phyloP scores from a whole-genome alignment of 2,329 filamentous ascomycete genomes.

The Bipolaris victoriae region DNA sequence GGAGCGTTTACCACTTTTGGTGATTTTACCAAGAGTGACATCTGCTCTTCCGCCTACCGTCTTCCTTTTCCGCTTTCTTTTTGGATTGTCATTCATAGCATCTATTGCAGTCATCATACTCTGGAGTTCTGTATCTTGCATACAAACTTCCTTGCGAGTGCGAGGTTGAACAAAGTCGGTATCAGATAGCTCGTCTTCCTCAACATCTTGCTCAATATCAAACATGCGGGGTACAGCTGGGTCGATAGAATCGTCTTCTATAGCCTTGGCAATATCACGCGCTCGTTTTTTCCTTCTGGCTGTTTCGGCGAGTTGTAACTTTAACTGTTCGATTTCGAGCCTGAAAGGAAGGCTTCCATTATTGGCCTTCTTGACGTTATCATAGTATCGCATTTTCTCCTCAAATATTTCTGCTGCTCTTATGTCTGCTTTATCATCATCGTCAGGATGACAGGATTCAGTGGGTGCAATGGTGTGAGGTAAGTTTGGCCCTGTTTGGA shows the following conservation, averaged over 20 bases:
- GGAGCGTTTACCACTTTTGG: constrained; percentile 15
- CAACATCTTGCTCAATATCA: neutral
- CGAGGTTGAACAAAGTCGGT: constrained; percentile 12
- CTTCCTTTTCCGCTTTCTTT: no score
- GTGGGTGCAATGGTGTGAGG: constrained; percentile 8
- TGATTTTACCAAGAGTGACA: neutral
- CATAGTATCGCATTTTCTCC: constrained; percentile 29
- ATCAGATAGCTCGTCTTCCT: constrained; percentile 16
- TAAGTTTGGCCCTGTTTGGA: neutral
- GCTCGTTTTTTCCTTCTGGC: constrained; percentile 24
- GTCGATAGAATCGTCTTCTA: constrained; percentile 19
- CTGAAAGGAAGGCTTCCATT: constrained; percentile 28
- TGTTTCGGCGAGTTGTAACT: constrained; percentile 27
- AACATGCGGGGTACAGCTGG: constrained; percentile 20
- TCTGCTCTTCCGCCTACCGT: no score
- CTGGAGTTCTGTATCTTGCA: constrained; percentile 37
- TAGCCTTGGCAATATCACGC: constrained; percentile 20
- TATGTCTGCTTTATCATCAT: constrained; percentile 17
- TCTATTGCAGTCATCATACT: constrained; percentile 26
- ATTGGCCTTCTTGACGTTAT: constrained; percentile 24
- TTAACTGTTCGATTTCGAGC: constrained; percentile 41
- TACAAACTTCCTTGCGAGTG: constrained; percentile 10
- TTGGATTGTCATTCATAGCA: no score
- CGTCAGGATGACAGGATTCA: constrained; percentile 10
- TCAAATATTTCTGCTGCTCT: constrained; percentile 24